Percentiles rank a stretch among this genome's conserved stretches.
These are phyloP conservation scores for Cystofilobasidium capitatum DNA, from an alignment of 768 basidiomycete species.

Conservation along the genomic window DNA sequence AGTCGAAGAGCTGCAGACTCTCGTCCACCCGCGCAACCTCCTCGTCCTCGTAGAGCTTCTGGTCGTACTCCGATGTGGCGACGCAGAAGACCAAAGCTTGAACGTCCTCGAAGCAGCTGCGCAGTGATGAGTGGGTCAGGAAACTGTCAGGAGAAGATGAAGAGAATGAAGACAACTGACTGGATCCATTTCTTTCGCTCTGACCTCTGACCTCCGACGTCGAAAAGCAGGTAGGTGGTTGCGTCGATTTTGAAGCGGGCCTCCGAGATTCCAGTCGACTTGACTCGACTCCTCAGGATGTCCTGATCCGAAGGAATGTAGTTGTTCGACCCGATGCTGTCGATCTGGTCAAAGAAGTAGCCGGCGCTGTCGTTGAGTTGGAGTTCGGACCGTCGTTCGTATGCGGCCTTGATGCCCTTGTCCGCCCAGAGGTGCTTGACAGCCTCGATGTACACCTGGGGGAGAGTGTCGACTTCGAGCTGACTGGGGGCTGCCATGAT, in stretches of 20 bases:
- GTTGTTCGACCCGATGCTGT: background rate
- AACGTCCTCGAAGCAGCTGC: conserved; percentile 74
- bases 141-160: background rate
- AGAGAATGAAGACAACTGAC: background rate
- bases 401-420: conserved; percentile 3
- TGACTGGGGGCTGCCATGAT: conserved; percentile 15
- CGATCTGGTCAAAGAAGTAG: conserved; percentile 39
- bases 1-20: conserved; percentile 22
- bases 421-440: conserved; percentile 9
- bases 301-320: conserved; percentile 6
- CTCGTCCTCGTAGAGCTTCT: conserved; percentile 77
- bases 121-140: background rate
- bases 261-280: conserved; percentile 84
- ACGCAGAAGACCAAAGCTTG: conserved; percentile 86
- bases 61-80: conserved; percentile 79
- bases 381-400: conserved; percentile 58
- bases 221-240: conserved; percentile 81
- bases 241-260: conserved; percentile 44
- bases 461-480: conserved; percentile 48
- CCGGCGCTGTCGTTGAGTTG: conserved; percentile 83
- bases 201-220: conserved; percentile 60
- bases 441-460: conserved; percentile 6
- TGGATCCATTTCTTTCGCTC: conserved; percentile 80
- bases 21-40: conserved; percentile 51
- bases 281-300: conserved; percentile 54